These are phyloP conservation scores for Leccinum imitatum DNA, from an alignment of 768 basidiomycete species.

Conservation along the genomic window DNA sequence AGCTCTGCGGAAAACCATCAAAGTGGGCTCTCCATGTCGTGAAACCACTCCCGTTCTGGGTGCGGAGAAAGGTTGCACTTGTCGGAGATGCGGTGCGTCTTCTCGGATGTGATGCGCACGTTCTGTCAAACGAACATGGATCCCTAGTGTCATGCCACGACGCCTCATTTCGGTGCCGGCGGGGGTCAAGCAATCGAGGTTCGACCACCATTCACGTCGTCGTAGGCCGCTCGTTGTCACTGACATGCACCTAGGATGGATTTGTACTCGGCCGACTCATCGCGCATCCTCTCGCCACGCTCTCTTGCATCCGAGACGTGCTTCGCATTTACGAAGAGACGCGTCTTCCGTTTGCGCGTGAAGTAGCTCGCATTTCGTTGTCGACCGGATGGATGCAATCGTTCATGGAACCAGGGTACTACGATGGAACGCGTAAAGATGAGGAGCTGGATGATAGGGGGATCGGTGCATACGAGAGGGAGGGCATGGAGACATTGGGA, in stretches of 20 bases:
- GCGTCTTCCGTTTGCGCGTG: constrained; percentile 16
- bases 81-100: constrained; percentile 45
- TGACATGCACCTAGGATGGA: constrained; percentile 12
- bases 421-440: constrained; percentile 19
- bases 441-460: constrained; percentile 11
- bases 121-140: not conserved
- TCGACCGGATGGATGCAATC: constrained; percentile 1
- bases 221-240: not conserved
- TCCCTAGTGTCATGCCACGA: constrained; percentile 27
- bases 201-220: not conserved
- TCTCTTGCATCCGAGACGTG: constrained; percentile 1
- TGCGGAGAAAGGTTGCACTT: constrained; percentile 41
- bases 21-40: constrained; percentile 48
- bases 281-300: constrained; percentile 18
- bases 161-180: constrained; percentile 24
- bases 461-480: constrained; percentile 11
- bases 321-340: constrained; percentile 15
- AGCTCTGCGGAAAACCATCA: constrained; percentile 38
- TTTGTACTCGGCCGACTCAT: constrained; percentile 26
- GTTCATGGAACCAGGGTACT: constrained; percentile 21
- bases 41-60: constrained; percentile 40
- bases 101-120: not conserved
- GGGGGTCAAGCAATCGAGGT: constrained; percentile 31
- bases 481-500: constrained; percentile 17
- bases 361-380: constrained; percentile 17